Percentiles rank a stretch among this genome's conserved stretches.
Evolutionary conservation across 768 basidiomycete genomes (phyloP).

Genomic region (Crepidotus variabilis): DNA sequence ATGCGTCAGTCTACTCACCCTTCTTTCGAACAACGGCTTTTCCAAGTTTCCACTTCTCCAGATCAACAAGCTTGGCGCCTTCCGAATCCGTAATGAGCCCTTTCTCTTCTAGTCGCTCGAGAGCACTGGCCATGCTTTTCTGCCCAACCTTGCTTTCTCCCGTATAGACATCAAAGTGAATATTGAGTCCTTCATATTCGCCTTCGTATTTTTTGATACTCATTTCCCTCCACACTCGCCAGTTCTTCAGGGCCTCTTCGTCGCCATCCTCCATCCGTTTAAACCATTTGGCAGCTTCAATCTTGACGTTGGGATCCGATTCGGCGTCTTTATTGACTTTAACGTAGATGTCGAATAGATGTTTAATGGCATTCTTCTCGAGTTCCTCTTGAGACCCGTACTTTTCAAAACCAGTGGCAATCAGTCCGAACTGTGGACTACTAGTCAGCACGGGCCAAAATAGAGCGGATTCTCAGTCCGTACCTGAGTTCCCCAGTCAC

Average conservation of each 20-base stretch:
- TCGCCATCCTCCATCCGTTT: constrained; percentile 95
- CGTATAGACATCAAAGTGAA: constrained; percentile 87
- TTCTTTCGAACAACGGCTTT: constrained; percentile 87
- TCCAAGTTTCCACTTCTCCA: constrained; percentile 89
- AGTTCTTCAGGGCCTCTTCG: constrained; percentile 76
- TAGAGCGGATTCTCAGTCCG: constrained; percentile 12
- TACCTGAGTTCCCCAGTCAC: constrained; percentile 98
- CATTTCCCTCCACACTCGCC: constrained; percentile 89
- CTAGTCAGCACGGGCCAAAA: neutral
- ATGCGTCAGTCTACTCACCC: constrained; percentile 38
- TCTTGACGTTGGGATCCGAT: constrained; percentile 65
- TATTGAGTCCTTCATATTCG: constrained; percentile 87
- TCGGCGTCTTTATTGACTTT: constrained; percentile 88
- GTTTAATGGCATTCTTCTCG: constrained; percentile 87
- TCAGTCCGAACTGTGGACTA: constrained; percentile 66
- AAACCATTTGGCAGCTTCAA: constrained; percentile 82
- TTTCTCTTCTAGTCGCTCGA: constrained; percentile 64
- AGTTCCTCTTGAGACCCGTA: constrained; percentile 86
- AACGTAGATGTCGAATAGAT: constrained; percentile 93
- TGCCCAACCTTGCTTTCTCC: constrained; percentile 84
- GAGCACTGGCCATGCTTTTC: constrained; percentile 68
- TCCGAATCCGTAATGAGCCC: constrained; percentile 73
- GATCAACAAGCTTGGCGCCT: constrained; percentile 82
- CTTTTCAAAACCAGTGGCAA: constrained; percentile 87
- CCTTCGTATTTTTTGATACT: constrained; percentile 87